phyloP scores from a whole-genome alignment of 2,329 filamentous ascomycete species.

The Chaetothyriales sp. region DNA sequence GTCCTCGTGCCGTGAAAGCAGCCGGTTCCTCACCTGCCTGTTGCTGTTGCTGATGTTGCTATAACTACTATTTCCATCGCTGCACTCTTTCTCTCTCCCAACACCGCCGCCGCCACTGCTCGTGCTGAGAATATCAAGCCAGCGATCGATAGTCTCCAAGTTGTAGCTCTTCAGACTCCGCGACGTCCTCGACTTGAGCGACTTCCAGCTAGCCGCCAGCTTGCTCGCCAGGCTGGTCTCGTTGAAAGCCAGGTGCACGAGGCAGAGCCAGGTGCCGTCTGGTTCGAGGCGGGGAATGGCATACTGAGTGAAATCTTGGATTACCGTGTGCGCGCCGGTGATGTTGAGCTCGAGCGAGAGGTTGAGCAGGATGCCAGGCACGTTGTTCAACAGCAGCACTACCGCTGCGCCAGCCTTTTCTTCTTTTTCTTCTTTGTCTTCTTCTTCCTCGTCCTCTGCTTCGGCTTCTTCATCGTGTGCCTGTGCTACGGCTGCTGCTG shows the following conservation, averaged over 20 bases:
- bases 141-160: constrained; percentile 9
- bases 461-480: not conserved
- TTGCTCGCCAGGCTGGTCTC: constrained; percentile 7
- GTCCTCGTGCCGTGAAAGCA: not conserved
- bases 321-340: constrained; percentile 15
- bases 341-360: constrained; percentile 16
- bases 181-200: not conserved
- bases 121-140: constrained; percentile 8
- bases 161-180: constrained; percentile 3
- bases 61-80: too few relatives aligned
- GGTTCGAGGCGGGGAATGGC: constrained; percentile 17
- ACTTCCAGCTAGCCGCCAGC: constrained; percentile 6
- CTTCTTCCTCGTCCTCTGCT: too few relatives aligned
- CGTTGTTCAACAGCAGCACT: not conserved
- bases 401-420: too few relatives aligned
- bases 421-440: too few relatives aligned
- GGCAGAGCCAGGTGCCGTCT: constrained; percentile 21
- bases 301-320: constrained; percentile 13
- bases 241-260: constrained; percentile 14
- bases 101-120: constrained; percentile 1
- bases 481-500: not conserved
- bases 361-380: constrained; percentile 19
- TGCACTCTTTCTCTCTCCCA: constrained; percentile 4
- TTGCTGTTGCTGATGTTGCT: too few relatives aligned
- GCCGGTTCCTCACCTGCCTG: not conserved